Evolutionary conservation across 2,329 filamentous ascomycete genomes (phyloP), one percentile per base, ranked within the genome.

Genomic region (Neofusicoccum cordaticola): DNA sequence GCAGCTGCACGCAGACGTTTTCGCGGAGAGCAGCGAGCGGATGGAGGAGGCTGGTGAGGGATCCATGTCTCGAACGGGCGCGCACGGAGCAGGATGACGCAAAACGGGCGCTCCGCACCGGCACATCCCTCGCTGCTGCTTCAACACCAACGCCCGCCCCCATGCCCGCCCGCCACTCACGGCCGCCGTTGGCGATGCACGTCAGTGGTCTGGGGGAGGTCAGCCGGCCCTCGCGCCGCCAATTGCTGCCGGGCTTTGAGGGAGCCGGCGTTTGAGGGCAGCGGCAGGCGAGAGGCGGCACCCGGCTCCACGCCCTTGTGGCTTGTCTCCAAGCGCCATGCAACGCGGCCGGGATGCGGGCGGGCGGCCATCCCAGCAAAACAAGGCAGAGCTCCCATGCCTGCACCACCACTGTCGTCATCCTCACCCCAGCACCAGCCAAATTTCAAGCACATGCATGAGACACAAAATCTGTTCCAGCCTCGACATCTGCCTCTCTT

Each of bases 341-440:
- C 47, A 50, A 34, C 47, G 9, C 47, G 47, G 22, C 47, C 47
- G 47, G 47, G 47, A 50, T 50, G 22, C 27, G 22, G 13, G 47
- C 47, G 19, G 19, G 15, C 31, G 15, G 34, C 27, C 60, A 62
- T 52, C 61, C 61, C 31, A 31, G 61, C 51, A 64, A 64, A 64
- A 48, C 62, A 64, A 57, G 62, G 62, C 62, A 64, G 62, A 47
- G 62, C 51, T 42, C 15, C 44, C 44, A 53, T 44, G 50, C 44
- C 62, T 57, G 51, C 50, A 53, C 31, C 51, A 53, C 50, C 51
- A 64, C 51, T 64, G 62, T 35, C 19, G 48, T 51, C 27, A 34
- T 31, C 22, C 9, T 22, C 47, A 13, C 47, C 9, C 22, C 22
- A 35, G 39, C 37, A 27, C 52, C 17, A 11, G 41, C 12, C 22